Evolutionary conservation across 257 asterid genomes (phyloP).

Genomic region (Solanum tarijense): DNA sequence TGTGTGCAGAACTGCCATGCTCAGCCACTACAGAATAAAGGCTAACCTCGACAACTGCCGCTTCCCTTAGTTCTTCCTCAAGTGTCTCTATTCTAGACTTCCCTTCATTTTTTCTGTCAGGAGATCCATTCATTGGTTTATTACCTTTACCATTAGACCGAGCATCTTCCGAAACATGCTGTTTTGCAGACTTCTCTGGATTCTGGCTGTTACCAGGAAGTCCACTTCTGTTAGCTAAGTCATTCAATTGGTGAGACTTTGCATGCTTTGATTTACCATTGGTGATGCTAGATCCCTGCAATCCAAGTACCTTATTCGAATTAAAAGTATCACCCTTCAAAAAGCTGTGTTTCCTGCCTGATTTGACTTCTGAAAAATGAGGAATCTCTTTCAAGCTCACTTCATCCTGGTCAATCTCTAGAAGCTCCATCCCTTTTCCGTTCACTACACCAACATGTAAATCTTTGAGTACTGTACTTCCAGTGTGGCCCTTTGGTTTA

Average conservation of each 20-base stretch:
- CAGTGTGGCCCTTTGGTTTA: conserved; percentile 2
- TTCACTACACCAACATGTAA: conserved; percentile 9
- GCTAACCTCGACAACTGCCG: conserved; percentile 72
- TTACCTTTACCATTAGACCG: conserved; percentile 19
- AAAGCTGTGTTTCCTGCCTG: conserved; percentile 22
- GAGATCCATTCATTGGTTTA: conserved; percentile 16
- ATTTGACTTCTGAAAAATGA: conserved; percentile 10
- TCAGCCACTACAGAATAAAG: conserved; percentile 73
- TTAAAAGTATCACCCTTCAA: conserved; percentile 22
- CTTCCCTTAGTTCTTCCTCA: conserved; percentile 77
- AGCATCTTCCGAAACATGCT: conserved; percentile 17
- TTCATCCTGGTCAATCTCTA: conserved; percentile 13
- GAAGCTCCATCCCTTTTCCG: conserved; percentile 5
- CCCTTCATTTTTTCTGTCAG: conserved; percentile 35
- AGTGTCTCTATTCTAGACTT: conserved; percentile 47
- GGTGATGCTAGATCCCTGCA: conserved; percentile 19
- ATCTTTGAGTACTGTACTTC: conserved; percentile 8
- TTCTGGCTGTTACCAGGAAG: conserved; percentile 2
- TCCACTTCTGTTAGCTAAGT: conserved; percentile 24
- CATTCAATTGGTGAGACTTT: conserved; percentile 31
- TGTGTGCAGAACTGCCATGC: conserved; percentile 66
- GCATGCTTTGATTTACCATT: conserved; percentile 41
- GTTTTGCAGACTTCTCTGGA: conserved; percentile 32
- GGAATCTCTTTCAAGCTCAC: not conserved
- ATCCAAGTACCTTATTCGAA: conserved; percentile 17